Evolutionary conservation across 1,284 basidiomycete species (phyloP), one percentile per base, ranked within the genome.

Genomic region (Phellopilus nigrolimitatus): DNA sequence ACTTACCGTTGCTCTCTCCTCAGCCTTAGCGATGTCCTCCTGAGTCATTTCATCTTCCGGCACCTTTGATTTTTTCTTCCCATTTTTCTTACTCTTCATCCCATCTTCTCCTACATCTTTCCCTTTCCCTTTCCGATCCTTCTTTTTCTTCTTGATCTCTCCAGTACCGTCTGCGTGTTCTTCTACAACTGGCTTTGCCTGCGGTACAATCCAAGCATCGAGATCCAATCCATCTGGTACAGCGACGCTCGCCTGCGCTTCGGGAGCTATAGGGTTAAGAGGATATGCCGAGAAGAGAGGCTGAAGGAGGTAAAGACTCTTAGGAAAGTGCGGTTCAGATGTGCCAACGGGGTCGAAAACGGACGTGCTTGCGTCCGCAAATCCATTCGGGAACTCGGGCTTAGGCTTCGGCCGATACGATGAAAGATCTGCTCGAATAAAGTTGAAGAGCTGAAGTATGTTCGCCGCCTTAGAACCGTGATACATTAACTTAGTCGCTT

Each of bases 171-270:
- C 63, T 36, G 62, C 62, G 58, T 66, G 57, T 37, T 67, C 63
- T 3, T 59, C 49, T 15, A 61, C 57, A 10, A 66, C 62, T 19
- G 65, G 76, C 49, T 79, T 67, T 10, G 79, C 79, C 4, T 79
- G 79, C 1, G 85, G 78, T 4, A 93, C 81, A 54, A 97, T 87
- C 79, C 90, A 93, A 0, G 72, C 68, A 56, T 95, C 88, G 3
- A 99, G 75, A 65, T 98, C 83, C 17, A 99, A 69, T 1, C 85
- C 91, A 1, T 89, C 83, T 0, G 95, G 97, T 2, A 91, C 59
- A 1, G 81, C 78, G 0, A 99, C 87, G 51, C 82, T 84, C 4
- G 74, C 78, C 67, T 97, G 95, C 3, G 94, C 95, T 48, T 76
- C 73, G 4, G 73, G 64, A 1, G 88, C 93, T 13, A 97, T 87